A percentile compares a stretch with the other conserved stretches of the same genome.
Conservation (phyloP, 202 grass and related monocot genomes). For the Elaeis oleifera region DNA sequence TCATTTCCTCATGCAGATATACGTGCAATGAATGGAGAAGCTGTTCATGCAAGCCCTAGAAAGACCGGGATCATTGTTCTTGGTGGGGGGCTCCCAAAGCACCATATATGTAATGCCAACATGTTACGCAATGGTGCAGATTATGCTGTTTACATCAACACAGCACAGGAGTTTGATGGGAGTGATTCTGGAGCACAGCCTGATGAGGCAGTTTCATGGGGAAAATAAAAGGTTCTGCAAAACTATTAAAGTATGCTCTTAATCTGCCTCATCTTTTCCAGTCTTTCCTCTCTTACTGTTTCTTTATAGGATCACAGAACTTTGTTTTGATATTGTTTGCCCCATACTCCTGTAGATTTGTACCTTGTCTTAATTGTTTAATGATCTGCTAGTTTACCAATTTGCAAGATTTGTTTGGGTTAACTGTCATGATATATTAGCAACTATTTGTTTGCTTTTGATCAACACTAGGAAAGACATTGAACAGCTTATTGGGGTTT, state of each 20-base stretch:
- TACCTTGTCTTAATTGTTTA: too few species aligned
- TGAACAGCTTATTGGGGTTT: too few species aligned
- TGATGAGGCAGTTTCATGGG: conserved; percentile 95
- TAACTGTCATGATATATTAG: too few species aligned
- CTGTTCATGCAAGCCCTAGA: conserved; percentile 58
- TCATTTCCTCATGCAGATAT: conserved; percentile 45
- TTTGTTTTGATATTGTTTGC: too few species aligned
- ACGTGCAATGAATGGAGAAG: conserved; percentile 78
- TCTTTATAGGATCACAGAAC: too few species aligned
- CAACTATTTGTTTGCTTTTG: too few species aligned
- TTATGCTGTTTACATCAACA: conserved; percentile 94
- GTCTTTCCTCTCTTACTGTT: too few species aligned
- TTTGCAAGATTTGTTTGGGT: too few species aligned
- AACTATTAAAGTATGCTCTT: conserved; percentile 53
- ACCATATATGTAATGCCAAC: conserved; percentile 97
- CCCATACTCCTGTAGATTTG: too few species aligned
- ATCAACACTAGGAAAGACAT: too few species aligned
- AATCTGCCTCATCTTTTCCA: neutral
- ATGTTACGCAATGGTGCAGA: conserved; percentile 94
- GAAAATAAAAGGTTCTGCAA: conserved; percentile 91
- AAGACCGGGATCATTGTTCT: conserved; percentile 88
- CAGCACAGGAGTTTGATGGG: conserved; percentile 93
- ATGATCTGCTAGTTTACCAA: too few species aligned
- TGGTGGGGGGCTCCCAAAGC: conserved; percentile 84
- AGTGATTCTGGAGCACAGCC: conserved; percentile 90